Evolutionary conservation across 2,329 filamentous ascomycete genomes (phyloP).

Genomic region (Fusarium goolgardi): DNA sequence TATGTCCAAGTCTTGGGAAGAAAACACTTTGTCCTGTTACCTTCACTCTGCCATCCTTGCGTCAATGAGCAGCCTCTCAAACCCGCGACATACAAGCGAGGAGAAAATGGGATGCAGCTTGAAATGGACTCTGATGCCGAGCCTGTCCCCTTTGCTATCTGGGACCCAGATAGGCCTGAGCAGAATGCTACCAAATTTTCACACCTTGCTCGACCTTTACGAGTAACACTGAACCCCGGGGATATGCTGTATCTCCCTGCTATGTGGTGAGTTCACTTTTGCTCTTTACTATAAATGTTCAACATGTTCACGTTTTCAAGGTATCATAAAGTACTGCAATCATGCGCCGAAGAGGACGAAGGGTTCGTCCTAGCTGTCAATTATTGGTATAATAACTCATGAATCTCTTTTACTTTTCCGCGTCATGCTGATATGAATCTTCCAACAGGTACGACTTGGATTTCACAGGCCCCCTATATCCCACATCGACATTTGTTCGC

Average conservation of each 20-base stretch:
- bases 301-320: constrained; percentile 50
- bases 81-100: constrained; percentile 69
- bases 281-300: not conserved
- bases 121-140: constrained; percentile 51
- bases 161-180: constrained; percentile 75
- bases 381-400: constrained; percentile 72
- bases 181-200: constrained; percentile 68
- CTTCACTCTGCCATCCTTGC: constrained; percentile 76
- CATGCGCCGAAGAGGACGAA: constrained; percentile 73
- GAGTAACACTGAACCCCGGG: constrained; percentile 76
- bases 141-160: constrained; percentile 74
- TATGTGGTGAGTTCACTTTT: constrained; percentile 70
- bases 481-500: constrained; percentile 67
- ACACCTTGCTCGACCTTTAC: constrained; percentile 67
- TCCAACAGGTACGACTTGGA: constrained; percentile 81
- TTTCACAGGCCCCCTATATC: constrained; percentile 76
- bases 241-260: constrained; percentile 87
- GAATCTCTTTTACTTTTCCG: not conserved
- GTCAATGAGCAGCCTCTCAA: constrained; percentile 71
- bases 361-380: constrained; percentile 83
- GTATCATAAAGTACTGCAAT: constrained; percentile 86
- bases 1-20: constrained; percentile 79
- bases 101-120: constrained; percentile 46
- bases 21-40: constrained; percentile 81
- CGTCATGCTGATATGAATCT: constrained; percentile 12